Base-by-base conservation (phyloP, 345 rosid genomes). In the Pistacia vera region DNA sequence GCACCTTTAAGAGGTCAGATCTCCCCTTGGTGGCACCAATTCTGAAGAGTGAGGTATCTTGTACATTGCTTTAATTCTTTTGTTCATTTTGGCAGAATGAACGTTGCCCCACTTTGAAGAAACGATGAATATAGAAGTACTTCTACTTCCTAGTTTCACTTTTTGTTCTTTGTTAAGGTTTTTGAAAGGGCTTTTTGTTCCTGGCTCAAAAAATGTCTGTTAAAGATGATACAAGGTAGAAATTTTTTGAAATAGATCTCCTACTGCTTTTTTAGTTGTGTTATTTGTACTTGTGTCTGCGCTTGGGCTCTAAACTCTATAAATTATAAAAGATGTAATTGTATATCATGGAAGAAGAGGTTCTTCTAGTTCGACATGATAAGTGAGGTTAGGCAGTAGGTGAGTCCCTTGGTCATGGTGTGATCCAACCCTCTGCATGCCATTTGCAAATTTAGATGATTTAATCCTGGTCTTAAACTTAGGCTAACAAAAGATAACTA, bases 41-140 rank as follows among this genome's bases (percentile, higher is more conserved):
- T 22, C 61, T 36, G 58, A 18, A 67, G 54, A 52, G 61, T 14
- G 58, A 57, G 65, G 51, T 62, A 46, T 51, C 71, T 35, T 81
- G 85, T 72, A 81, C 13, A 76, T 74, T 76, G 55, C 25, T 74
- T 38, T 54, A n/a, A 63, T 74, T 73, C 48, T 65, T 66, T 73
- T 62, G 41, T 70, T 67, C 58, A 51, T 75, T 74, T 70, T 11
- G 38, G 79, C 71, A 41, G 56, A 73, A 63, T 30, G 68, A 64
- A 73, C 66, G 64, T 71, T 70, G 72, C 61, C 61, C 48, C 36
- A 56, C 35, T 68, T 59, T 70, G 16, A 68, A 77, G 38, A 17
- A 61, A 60, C 49, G 10, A 2, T 63, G 20, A 56, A 41, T 63
- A 71, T 64, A 64, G 71, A 67, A 78, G 60, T 60, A n/a, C 25